These are phyloP conservation scores for Tagetes patula DNA, from an alignment of 129 eudicot genomes.

Conservation along the genomic window DNA sequence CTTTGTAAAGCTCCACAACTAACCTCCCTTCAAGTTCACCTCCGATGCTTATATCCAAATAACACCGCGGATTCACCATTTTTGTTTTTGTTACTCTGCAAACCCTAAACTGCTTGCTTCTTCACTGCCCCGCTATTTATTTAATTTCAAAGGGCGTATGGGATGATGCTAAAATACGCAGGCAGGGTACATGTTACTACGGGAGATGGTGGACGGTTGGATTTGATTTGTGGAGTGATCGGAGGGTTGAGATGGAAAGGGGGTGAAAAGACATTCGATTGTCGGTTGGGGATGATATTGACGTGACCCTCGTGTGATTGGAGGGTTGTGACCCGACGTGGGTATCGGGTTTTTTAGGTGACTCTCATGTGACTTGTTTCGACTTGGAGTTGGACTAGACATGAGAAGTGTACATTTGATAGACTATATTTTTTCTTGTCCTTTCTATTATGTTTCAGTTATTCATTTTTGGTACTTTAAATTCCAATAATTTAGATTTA, in stretches of 20 bases:
- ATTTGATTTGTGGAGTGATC: constrained; percentile 10
- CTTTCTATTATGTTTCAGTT: not conserved
- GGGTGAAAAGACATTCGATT: constrained; percentile 25
- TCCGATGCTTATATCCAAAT: constrained; percentile 77
- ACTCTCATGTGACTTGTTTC: not conserved
- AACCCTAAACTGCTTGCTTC: constrained; percentile 38
- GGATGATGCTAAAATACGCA: constrained; percentile 37
- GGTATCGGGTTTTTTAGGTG: constrained; percentile 9
- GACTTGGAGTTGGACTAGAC: constrained; percentile 5
- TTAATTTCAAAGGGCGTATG: constrained; percentile 35
- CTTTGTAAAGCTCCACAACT: constrained; percentile 65
- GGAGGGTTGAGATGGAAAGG: constrained; percentile 22
- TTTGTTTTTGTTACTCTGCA: not conserved
- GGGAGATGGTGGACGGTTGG: constrained; percentile 26
- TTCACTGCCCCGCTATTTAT: constrained; percentile 34
- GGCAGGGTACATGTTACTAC: constrained; percentile 24
- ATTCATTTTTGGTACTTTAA: not conserved
- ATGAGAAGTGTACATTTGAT: not conserved
- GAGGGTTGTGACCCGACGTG: constrained; percentile 7
- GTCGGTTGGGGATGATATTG: constrained; percentile 27
- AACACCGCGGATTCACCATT: constrained; percentile 62
- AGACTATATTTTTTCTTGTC: not conserved
- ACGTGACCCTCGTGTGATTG: constrained; percentile 37
- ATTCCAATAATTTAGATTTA: too few species aligned
- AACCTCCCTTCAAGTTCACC: constrained; percentile 90